Evolutionary conservation across 169 alveolate species (phyloP).

Genomic region (Babesia caballi): DNA sequence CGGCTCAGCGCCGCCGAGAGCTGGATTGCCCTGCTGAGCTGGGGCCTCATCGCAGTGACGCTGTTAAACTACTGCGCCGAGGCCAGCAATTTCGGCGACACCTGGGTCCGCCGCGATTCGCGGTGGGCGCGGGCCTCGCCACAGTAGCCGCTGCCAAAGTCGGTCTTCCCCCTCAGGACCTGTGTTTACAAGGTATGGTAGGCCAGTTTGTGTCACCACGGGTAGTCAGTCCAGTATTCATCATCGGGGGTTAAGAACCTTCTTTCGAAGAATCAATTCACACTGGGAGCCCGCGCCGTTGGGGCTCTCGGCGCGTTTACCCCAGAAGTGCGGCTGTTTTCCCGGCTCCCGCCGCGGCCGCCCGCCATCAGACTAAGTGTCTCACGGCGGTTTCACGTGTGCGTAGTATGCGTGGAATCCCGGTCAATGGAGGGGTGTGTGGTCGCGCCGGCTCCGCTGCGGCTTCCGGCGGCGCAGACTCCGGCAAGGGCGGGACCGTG

Average conservation of each 20-base stretch:
- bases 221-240: constrained; percentile 37
- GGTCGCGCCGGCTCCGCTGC: background rate
- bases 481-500: background rate
- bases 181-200: constrained; percentile 65
- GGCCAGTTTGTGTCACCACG: constrained; percentile 61
- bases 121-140: constrained; percentile 9
- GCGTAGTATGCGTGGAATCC: constrained; percentile 2
- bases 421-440: constrained; percentile 3
- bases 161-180: constrained; percentile 65
- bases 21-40: constrained; percentile 20
- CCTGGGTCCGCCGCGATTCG: background rate
- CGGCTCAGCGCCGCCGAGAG: constrained; percentile 26
- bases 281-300: constrained; percentile 12
- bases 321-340: constrained; percentile 19
- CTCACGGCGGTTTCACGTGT: background rate
- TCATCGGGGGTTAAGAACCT: constrained; percentile 73
- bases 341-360: background rate
- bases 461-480: background rate
- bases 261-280: constrained; percentile 70
- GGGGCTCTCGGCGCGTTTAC: background rate
- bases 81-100: background rate
- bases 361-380: background rate
- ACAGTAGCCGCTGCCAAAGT: background rate
- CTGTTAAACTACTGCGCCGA: constrained; percentile 15
- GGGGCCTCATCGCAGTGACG: constrained; percentile 39